These are phyloP conservation scores for Penicillium sp. DNA, from an alignment of 2,329 filamentous ascomycete species.

Conservation along the genomic window DNA sequence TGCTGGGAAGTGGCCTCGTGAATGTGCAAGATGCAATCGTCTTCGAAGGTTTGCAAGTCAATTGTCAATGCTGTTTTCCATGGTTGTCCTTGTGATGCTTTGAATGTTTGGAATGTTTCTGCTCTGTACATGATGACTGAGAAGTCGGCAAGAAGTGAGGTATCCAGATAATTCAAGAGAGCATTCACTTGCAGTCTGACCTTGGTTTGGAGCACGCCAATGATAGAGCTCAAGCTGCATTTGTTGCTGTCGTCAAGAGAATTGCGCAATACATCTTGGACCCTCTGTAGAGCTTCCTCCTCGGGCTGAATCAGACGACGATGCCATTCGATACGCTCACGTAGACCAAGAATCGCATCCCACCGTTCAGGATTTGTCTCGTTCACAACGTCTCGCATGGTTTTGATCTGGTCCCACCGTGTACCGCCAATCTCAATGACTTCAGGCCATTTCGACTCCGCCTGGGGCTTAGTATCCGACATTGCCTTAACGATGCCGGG, in stretches of 20 bases:
- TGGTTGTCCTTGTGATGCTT: background rate
- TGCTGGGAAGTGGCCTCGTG: slow-evolving; percentile 36
- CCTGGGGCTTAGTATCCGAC: slow-evolving; percentile 6
- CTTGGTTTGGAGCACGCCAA: slow-evolving; percentile 38
- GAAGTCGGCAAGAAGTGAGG: slow-evolving; percentile 51
- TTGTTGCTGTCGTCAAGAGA: slow-evolving; percentile 27
- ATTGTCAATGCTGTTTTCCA: background rate
- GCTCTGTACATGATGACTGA: slow-evolving; percentile 23
- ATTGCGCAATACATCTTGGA: slow-evolving; percentile 36
- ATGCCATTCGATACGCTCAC: slow-evolving; percentile 33
- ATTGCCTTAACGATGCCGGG: slow-evolving; percentile 28
- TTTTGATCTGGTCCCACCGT: slow-evolving; percentile 28
- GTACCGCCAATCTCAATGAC: slow-evolving; percentile 12
- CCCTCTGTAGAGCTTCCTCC: slow-evolving; percentile 45
- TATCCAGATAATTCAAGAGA: slow-evolving; percentile 54
- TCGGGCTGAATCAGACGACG: slow-evolving; percentile 32
- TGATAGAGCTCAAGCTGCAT: slow-evolving; percentile 28
- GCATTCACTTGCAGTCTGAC: slow-evolving; percentile 46
- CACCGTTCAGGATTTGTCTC: slow-evolving; percentile 25
- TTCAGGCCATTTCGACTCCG: background rate
- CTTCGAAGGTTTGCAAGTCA: slow-evolving; percentile 37
- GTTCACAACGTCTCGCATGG: slow-evolving; percentile 21
- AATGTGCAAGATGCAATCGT: slow-evolving; percentile 47
- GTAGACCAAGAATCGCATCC: slow-evolving; percentile 29
- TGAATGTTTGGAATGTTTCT: background rate